Evolutionary conservation across 2,329 filamentous ascomycete species (phyloP).

Genomic region (Trichoderma citrinoviride): DNA sequence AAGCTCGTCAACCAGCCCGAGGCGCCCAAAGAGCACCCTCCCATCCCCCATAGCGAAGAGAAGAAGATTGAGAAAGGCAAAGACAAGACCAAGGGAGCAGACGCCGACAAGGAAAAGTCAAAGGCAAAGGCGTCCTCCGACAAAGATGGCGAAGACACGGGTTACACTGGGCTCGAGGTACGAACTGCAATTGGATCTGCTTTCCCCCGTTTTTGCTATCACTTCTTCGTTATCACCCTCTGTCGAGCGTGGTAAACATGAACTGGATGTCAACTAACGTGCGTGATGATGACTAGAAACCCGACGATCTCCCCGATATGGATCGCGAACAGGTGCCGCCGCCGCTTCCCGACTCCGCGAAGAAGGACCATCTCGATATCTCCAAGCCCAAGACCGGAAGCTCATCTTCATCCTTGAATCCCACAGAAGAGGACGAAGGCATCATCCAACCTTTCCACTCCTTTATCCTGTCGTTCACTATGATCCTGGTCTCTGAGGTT

Average conservation of each 20-base stretch:
- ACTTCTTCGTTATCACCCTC: background rate
- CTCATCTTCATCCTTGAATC: slow-evolving; percentile 27
- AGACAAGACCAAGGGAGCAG: slow-evolving; percentile 31
- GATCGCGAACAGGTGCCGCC: slow-evolving; percentile 71
- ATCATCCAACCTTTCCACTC: slow-evolving; percentile 82
- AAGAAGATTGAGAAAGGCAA: slow-evolving; percentile 56
- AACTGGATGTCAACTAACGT: slow-evolving; percentile 24
- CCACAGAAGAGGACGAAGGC: slow-evolving; percentile 49
- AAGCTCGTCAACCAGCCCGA: slow-evolving; percentile 73
- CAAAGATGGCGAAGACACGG: slow-evolving; percentile 38
- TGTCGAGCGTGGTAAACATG: background rate
- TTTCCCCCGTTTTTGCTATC: background rate
- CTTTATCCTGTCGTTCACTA: slow-evolving; percentile 86
- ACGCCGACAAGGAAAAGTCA: slow-evolving; percentile 36
- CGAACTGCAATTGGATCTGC: slow-evolving; percentile 2
- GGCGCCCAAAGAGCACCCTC: slow-evolving; percentile 80
- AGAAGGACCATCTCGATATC: slow-evolving; percentile 62
- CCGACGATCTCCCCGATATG: slow-evolving; percentile 73
- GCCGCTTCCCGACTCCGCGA: slow-evolving; percentile 63
- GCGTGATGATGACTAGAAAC: slow-evolving; percentile 58
- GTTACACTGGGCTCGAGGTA: slow-evolving; percentile 40
- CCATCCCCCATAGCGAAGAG: slow-evolving; percentile 76
- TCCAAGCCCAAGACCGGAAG: slow-evolving; percentile 24
- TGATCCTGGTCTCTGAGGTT: slow-evolving; percentile 96
- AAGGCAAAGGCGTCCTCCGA: slow-evolving; percentile 42